phyloP scores from a whole-genome alignment of 495 filamentous ascomycete genomes.

The Aspergillus panamensis region DNA sequence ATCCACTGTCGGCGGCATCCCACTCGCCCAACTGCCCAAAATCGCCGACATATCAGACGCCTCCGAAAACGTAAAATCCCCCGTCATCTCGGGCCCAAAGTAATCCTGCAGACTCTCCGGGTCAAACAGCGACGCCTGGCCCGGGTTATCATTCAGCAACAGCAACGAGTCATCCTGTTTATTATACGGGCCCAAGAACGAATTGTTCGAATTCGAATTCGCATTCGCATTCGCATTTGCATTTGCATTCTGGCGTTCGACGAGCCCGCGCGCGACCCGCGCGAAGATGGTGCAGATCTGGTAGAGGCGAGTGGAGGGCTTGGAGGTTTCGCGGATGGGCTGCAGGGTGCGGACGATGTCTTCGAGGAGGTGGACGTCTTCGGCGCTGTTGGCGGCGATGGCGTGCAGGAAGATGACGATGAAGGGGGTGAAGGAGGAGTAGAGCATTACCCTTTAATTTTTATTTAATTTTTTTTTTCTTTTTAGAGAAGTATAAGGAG shows the following conservation, averaged over 20 bases:
- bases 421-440: conserved; percentile 25
- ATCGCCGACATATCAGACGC: conserved; percentile 6
- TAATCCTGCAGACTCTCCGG: conserved; percentile 5
- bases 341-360: conserved; percentile 21
- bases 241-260: conserved; percentile 5
- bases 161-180: conserved; percentile 7
- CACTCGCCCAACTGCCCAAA: conserved; percentile 8
- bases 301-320: conserved; percentile 17
- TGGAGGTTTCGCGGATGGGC: conserved; percentile 9
- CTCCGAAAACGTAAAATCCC: conserved; percentile 2
- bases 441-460: conserved; percentile 20
- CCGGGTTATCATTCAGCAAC: conserved; percentile 8
- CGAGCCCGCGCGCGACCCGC: conserved; percentile 12
- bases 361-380: conserved; percentile 22
- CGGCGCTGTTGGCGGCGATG: conserved; percentile 19
- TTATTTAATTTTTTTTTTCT: background rate
- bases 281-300: conserved; percentile 22
- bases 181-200: conserved; percentile 10
- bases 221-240: no score
- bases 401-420: conserved; percentile 28
- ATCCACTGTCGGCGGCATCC: conserved; percentile 1
- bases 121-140: conserved; percentile 1
- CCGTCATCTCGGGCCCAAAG: conserved; percentile 4
- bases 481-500: background rate
- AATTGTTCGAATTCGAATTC: no score